A percentile compares a stretch with the other conserved stretches of the same genome.
phyloP scores from a whole-genome alignment of 2,329 filamentous ascomycete species.

The Ceratocystis cacaofunesta region DNA sequence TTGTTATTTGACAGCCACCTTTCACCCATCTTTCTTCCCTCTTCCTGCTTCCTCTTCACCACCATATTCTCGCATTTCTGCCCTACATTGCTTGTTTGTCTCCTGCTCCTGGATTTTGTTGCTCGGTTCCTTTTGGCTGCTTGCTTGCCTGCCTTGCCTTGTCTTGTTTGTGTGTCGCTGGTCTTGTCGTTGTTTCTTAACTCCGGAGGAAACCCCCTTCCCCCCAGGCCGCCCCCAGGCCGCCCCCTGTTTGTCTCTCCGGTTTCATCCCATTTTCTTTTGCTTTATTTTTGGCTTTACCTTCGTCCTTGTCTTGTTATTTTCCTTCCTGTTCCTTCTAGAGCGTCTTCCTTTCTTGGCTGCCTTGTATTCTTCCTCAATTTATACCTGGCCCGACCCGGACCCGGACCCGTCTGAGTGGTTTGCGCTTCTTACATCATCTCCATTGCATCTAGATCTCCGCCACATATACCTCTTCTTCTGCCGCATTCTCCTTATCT shows the following conservation, averaged over 20 bases:
- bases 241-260: background rate
- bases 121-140: background rate
- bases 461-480: background rate
- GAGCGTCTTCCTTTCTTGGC: background rate
- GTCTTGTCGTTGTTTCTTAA: background rate
- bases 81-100: background rate
- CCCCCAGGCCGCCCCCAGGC: too few relatives aligned
- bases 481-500: background rate
- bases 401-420: too few relatives aligned
- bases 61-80: too few relatives aligned
- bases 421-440: background rate
- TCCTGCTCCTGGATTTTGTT: background rate
- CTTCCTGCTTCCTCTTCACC: too few relatives aligned
- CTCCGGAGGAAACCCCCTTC: background rate
- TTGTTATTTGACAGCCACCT: too few relatives aligned
- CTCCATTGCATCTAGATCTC: background rate
- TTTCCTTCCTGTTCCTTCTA: background rate
- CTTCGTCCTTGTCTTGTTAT: background rate
- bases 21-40: too few relatives aligned
- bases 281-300: background rate
- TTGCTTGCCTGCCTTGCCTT: background rate
- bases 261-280: slow-evolving; percentile 1
- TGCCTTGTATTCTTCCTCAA: background rate
- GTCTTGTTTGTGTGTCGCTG: background rate
- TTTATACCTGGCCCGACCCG: background rate